Evolutionary conservation across 1,139 yeast species (phyloP), one percentile per base, ranked within the genome.

Genomic region (Taiozyma sp.): DNA sequence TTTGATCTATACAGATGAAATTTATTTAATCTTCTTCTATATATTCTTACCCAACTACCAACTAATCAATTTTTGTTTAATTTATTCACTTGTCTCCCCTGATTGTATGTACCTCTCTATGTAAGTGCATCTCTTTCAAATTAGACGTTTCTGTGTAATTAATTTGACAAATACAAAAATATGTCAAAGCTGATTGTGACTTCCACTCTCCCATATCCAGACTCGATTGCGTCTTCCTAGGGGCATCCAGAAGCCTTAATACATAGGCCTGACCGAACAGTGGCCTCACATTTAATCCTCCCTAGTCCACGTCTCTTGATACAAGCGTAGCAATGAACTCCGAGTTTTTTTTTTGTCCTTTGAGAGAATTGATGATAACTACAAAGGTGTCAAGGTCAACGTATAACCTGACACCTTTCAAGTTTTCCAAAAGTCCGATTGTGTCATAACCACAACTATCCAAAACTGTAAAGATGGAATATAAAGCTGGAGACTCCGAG

Each of bases 1-100:
- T 45, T 44, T 45, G 50, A 45, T 3, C 48, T 45, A 4, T 55
- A 49, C 29, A 49, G 53, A 42, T 55, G 35, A 40, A 40, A 32
- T 6, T 8, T n/a, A 13, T n/a, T n/a, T 30, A n/a, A 30, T 30
- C 6, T 13, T 30, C 11, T 14, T 32, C 19, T n/a, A 32, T 32
- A 32, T 32, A n/a, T 32, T 14, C 35, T 32, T 13, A 32, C 13
- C 19, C 34, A 30, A 28, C 11, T 28, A 9, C 11, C 11, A 28
- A 28, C 35, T 32, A 32, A 6, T 32, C 14, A 32, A 32, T 32
- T 14, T 19, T 6, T 32, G 35, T 32, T 32, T 32, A 10, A n/a
- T 32, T 32, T n/a, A 10, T 28, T 28, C 10, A 28, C 11, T 10
- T 28, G 30, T 6, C 11, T 28, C 8, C 30, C 30, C 11, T 28